Base-by-base conservation (phyloP, 768 basidiomycete species). In the Suillus brevipes region DNA sequence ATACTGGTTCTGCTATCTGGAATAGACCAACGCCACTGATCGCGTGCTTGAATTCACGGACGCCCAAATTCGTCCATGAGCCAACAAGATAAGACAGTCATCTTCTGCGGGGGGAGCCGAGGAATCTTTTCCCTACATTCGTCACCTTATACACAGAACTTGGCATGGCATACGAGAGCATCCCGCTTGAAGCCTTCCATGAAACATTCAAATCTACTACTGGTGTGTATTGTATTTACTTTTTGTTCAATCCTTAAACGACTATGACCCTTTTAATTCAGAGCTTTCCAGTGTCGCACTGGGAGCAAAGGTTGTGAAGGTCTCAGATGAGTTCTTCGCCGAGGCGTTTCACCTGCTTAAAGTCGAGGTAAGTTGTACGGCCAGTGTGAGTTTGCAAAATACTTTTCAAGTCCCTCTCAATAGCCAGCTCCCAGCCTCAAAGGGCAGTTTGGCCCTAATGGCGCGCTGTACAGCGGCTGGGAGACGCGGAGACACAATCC, bases 321-420 rank as follows among this genome's bases (percentile, higher is more conserved):
- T 92, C 55, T 97, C 95, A 2, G 97, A 99, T 76, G 95, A 99
- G 68, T 99, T 99, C 82, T 99, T 99, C 72, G 95, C 94, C 12
- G 86, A 89, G 69, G 95, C 92, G 0, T 84, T 78, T 67, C 88
- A 97, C 78, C 81, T 99, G 31, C 82, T 99, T 62, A 83, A 91
- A 58, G 89, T 92, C 50, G 88, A 89, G 78, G 96, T 94, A 66
- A 70, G 85, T 47, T 18, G 10, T 5, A 7, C 25, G 3, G 49
- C 23, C 7, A 42, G 53, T 37, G 34, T 37, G 25, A 62, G n/a
- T 37, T 57, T 43, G 61, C 36, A 43, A 47, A 42, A 47, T 62
- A 9, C 42, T 25, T n/a, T 36, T 16, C 10, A 20, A 59, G 10
- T 20, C 40, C 42, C 62, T 28, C 47, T 43, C 50, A 36, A 16